Base-by-base conservation (phyloP, 2,329 filamentous ascomycete genomes). In the Alternaria arbusti region DNA sequence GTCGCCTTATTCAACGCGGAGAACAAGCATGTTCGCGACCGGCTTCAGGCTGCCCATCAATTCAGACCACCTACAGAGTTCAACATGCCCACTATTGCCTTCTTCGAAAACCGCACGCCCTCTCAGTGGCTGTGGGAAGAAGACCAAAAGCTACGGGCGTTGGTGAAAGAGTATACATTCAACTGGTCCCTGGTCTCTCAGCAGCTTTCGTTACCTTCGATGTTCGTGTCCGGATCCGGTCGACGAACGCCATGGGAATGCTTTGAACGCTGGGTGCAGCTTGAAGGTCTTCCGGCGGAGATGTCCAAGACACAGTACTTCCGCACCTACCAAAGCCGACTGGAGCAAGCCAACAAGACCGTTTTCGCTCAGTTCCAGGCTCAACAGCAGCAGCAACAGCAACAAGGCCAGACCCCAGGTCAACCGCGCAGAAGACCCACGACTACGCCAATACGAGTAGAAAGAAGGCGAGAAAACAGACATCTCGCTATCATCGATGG, bases 281-380 rank as follows among this genome's bases (percentile, higher is more conserved):
- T 98, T 12, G 96, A 98, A 81, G 94, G 94, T 1, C 84, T 97
- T 40, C 95, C 96, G 5, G 88, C 91, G 11, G 96, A 99, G 69
- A 96, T 98, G 91, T 90, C 91, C 17, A 97, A 97, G 82, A 97
- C 93, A 0, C 91, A 94, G 47, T 99, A 98, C 78, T 99, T 98
- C 85, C 93, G 94, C 74, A 88, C 88, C 11, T 91, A 90, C 72
- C 88, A 88, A 65, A 83, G 86, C 59, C 82, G 89, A 43, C 82
- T 91, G 46, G 88, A 91, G 71, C 84, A 87, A 58, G 89, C 89
- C 25, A 86, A 89, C 59, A 84, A 87, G 66, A 86, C 85, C 47
- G 84, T 89, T 5, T 80, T 86, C 63, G 85, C 86, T 13, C 85
- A 88, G 60, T 86, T 87, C 59, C 86, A 88, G 73, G 80, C 82